Conservation (phyloP, 2,329 filamentous ascomycete species). For the Dryadomyces sulphureus region DNA sequence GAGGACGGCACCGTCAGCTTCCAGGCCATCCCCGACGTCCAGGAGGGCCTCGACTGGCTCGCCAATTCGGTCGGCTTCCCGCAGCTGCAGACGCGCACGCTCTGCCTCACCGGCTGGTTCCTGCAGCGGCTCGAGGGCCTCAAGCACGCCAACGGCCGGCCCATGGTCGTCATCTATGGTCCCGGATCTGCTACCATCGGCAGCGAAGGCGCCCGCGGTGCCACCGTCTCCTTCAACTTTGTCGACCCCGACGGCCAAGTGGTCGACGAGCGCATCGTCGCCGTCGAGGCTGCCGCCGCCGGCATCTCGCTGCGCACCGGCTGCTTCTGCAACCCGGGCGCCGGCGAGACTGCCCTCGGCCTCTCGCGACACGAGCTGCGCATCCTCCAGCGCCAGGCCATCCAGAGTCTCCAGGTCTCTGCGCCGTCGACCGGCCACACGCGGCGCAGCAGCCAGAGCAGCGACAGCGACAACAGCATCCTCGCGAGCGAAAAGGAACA, state of each 20-base stretch:
- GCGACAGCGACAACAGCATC: not conserved
- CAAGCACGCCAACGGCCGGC: constrained; percentile 18
- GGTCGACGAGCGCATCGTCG: constrained; percentile 23
- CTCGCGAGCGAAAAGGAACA: not conserved
- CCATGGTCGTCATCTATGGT: constrained; percentile 21
- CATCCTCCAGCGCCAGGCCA: constrained; percentile 7
- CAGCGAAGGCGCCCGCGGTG: constrained; percentile 19
- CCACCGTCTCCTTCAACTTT: constrained; percentile 24
- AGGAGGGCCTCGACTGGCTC: constrained; percentile 22
- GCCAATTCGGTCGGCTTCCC: constrained; percentile 13
- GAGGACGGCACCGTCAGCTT: constrained; percentile 28
- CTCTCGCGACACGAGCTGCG: constrained; percentile 11
- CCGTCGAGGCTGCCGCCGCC: constrained; percentile 16
- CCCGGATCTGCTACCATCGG: constrained; percentile 12
- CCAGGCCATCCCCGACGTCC: constrained; percentile 23
- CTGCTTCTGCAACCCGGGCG: constrained; percentile 28
- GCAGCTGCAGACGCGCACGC: constrained; percentile 17
- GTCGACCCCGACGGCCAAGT: constrained; percentile 18
- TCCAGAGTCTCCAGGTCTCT: not conserved
- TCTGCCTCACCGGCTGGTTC: constrained; percentile 22
- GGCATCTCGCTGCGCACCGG: constrained; percentile 25
- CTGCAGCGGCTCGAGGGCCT: constrained; percentile 17
- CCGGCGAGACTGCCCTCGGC: constrained; percentile 20
- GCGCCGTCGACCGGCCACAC: no score
- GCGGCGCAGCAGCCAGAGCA: not conserved